Evolutionary conservation across 768 basidiomycete species (phyloP).

Genomic region (Amanita subjunquillea): DNA sequence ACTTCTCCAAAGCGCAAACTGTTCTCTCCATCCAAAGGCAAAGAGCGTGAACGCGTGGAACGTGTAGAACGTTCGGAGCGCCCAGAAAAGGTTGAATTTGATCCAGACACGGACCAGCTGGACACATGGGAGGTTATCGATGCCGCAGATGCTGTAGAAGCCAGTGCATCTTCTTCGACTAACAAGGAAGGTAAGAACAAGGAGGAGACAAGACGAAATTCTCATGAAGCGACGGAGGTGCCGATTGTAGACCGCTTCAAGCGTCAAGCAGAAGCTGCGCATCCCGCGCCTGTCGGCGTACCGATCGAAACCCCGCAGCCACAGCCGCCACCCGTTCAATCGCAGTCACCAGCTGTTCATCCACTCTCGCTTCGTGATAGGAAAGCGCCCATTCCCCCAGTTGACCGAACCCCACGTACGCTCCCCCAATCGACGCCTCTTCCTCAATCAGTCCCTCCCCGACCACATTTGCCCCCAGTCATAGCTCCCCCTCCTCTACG

Average conservation of each 20-base stretch:
- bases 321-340: neutral
- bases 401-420: neutral
- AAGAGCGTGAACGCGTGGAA: neutral
- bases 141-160: neutral
- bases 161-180: neutral
- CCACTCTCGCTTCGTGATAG: neutral
- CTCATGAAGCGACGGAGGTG: neutral
- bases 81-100: neutral
- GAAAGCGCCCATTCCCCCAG: neutral
- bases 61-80: neutral
- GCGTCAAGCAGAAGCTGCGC: neutral
- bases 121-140: constrained; percentile 4
- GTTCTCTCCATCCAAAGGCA: neutral
- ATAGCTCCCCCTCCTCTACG: neutral
- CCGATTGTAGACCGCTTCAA: neutral
- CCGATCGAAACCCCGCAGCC: neutral
- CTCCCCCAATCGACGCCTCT: neutral
- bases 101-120: neutral
- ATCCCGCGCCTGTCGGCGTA: neutral
- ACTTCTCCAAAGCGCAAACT: neutral
- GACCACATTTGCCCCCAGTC: neutral
- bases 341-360: neutral
- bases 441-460: neutral
- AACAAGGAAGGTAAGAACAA: neutral
- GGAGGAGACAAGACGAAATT: neutral